These are phyloP conservation scores for Xylaria palmicola DNA, from an alignment of 495 filamentous ascomycete genomes.

Conservation along the genomic window DNA sequence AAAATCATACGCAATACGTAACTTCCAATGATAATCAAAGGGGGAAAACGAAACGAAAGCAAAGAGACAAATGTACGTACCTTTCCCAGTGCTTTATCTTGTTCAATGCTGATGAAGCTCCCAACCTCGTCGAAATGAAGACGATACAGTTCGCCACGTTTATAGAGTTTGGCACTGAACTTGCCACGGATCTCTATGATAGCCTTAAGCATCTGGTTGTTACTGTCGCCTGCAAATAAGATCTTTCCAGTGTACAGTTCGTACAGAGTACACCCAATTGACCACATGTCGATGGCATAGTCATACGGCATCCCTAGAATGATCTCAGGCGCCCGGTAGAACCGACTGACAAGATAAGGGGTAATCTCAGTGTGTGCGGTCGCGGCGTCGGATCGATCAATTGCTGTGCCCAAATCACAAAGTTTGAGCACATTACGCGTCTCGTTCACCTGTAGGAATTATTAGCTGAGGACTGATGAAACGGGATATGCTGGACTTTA, in stretches of 20 bases:
- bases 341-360: slow-evolving; percentile 91
- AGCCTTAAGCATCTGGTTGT: slow-evolving; percentile 94
- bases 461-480: slow-evolving; percentile 25
- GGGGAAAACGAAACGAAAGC: neutral
- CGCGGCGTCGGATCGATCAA: slow-evolving; percentile 72
- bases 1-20: too few species aligned
- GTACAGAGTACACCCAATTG: slow-evolving; percentile 93
- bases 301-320: slow-evolving; percentile 94
- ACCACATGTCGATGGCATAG: slow-evolving; percentile 95
- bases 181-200: slow-evolving; percentile 97
- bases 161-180: slow-evolving; percentile 81
- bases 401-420: slow-evolving; percentile 92
- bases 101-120: slow-evolving; percentile 83
- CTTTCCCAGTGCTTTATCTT: slow-evolving; percentile 82
- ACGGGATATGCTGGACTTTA: slow-evolving; percentile 26
- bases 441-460: slow-evolving; percentile 60
- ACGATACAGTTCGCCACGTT: slow-evolving; percentile 67
- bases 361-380: slow-evolving; percentile 75
- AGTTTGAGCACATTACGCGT: slow-evolving; percentile 84
- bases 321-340: slow-evolving; percentile 95
- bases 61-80: slow-evolving; percentile 37
- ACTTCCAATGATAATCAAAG: too few species aligned
- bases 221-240: slow-evolving; percentile 88
- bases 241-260: slow-evolving; percentile 98
- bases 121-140: slow-evolving; percentile 85